Conservation (phyloP, 768 basidiomycete species). For the Tulasnella sp. region DNA sequence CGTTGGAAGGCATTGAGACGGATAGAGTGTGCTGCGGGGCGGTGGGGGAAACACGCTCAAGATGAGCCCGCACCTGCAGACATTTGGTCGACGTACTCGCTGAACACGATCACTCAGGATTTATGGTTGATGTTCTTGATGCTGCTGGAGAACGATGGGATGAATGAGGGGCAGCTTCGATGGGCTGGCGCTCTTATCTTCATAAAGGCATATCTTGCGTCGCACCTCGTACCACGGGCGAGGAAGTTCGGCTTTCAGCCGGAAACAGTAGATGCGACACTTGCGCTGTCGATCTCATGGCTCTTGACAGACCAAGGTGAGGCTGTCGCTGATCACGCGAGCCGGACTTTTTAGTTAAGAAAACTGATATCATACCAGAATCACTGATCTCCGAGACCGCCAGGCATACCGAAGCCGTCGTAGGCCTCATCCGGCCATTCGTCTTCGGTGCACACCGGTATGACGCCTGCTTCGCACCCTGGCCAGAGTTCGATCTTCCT, state of each 20-base stretch:
- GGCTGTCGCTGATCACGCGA: not conserved
- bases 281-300: not conserved
- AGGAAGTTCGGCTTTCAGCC: not conserved
- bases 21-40: not conserved
- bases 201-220: not conserved
- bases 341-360: not conserved
- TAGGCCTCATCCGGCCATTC: constrained; percentile 12
- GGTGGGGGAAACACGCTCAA: not conserved
- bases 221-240: not conserved
- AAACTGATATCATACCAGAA: not conserved
- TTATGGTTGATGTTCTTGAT: constrained; percentile 16
- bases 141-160: constrained; percentile 16
- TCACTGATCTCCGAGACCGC: not conserved
- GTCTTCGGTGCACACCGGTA: constrained; percentile 16
- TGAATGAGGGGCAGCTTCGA: constrained; percentile 7
- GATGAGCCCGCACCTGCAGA: not conserved
- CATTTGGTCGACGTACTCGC: not conserved
- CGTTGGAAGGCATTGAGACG: constrained; percentile 11
- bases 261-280: not conserved
- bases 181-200: not conserved
- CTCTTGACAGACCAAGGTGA: constrained; percentile 1
- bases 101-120: constrained; percentile 1
- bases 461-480: constrained; percentile 16
- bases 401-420: not conserved
- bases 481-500: constrained; percentile 13